These are phyloP conservation scores for Erodium moschatum DNA, from an alignment of 441 rosid species.

Conservation along the genomic window DNA sequence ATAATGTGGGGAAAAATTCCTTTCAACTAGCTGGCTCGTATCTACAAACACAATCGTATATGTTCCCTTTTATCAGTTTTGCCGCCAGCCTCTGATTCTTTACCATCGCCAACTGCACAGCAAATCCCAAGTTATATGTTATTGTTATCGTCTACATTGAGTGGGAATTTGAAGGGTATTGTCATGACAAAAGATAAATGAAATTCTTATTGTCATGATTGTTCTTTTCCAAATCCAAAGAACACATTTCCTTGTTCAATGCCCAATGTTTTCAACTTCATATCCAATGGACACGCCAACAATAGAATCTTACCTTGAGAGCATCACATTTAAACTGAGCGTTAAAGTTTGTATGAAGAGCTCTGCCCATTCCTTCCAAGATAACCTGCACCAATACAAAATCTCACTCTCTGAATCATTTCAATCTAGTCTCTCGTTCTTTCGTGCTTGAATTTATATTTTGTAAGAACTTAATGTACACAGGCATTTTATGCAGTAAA, in stretches of 20 bases:
- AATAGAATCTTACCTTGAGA: constrained; percentile 49
- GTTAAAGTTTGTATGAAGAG: constrained; percentile 85
- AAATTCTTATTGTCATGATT: background rate
- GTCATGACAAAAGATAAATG: background rate
- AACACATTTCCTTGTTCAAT: no score
- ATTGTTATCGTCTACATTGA: no score
- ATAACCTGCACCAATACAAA: constrained; percentile 44
- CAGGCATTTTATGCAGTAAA: background rate
- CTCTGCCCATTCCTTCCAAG: constrained; percentile 98
- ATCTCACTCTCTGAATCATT: background rate
- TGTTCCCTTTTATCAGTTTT: constrained; percentile 70
- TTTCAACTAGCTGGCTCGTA: constrained; percentile 50
- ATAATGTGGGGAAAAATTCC: no score
- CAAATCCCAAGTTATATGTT: background rate
- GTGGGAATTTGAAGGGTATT: no score
- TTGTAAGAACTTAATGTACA: background rate
- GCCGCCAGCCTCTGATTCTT: constrained; percentile 96
- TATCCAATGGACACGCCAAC: background rate
- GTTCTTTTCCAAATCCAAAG: no score
- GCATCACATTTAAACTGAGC: constrained; percentile 82
- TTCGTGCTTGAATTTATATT: background rate
- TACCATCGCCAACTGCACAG: constrained; percentile 93
- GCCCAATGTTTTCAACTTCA: no score
- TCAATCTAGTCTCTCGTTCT: background rate
- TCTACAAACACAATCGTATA: constrained; percentile 90